Percentiles rank a stretch among this genome's conserved stretches.
These are phyloP conservation scores for Eucalyptus paniculata DNA, from an alignment of 345 rosid species.

Conservation along the genomic window DNA sequence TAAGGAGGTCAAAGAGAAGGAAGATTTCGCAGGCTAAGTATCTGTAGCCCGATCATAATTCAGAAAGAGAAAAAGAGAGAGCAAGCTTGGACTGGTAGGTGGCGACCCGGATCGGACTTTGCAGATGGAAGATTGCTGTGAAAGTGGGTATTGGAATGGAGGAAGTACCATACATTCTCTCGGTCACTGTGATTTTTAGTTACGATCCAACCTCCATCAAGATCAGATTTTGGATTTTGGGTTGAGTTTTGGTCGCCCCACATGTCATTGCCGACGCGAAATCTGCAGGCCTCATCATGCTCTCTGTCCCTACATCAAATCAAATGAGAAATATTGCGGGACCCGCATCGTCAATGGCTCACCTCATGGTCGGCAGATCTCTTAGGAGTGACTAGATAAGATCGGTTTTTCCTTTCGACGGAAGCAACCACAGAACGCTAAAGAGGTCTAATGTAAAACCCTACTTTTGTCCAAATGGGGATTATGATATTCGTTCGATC, in stretches of 20 bases:
- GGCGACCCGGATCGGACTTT: background rate
- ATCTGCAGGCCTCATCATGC: background rate
- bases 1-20: background rate
- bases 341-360: background rate
- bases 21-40: background rate
- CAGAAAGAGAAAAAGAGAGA: fast-evolving
- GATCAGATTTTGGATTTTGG: background rate
- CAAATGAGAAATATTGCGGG: background rate
- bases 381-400: background rate
- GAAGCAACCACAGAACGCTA: background rate
- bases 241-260: background rate
- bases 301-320: background rate
- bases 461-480: background rate
- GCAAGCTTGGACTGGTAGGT: background rate
- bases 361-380: background rate
- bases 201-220: background rate
- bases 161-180: background rate
- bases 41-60: background rate
- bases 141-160: background rate
- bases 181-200: background rate
- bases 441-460: background rate
- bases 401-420: background rate
- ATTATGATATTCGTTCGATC: background rate
- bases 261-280: background rate
- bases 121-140: background rate